Percentiles rank a stretch among this genome's conserved stretches.
These are phyloP conservation scores for Bruguiera parviflora DNA, from an alignment of 345 rosid genomes.

Conservation along the genomic window DNA sequence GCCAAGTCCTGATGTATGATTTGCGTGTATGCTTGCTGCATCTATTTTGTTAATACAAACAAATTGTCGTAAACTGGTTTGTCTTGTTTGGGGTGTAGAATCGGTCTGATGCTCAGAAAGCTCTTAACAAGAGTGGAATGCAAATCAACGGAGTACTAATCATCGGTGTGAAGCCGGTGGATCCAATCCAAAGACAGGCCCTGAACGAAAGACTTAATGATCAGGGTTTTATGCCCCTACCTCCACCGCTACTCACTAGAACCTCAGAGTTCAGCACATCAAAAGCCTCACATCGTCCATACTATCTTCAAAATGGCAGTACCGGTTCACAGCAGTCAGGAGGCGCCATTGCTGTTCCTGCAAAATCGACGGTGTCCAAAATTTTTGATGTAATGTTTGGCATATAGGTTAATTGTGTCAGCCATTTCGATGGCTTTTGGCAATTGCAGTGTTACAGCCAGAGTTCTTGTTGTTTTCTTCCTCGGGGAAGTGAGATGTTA, in stretches of 20 bases:
- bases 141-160: conserved; percentile 79
- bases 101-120: conserved; percentile 86
- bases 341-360: conserved; percentile 73
- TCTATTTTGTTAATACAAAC: conserved; percentile 7
- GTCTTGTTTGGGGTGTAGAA: conserved; percentile 43
- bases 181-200: conserved; percentile 73
- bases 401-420: conserved; percentile 32
- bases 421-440: not conserved
- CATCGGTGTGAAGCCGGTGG: conserved; percentile 86
- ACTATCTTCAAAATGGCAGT: conserved; percentile 64
- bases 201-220: conserved; percentile 66
- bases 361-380: conserved; percentile 77
- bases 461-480: not conserved
- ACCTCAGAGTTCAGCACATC: conserved; percentile 36
- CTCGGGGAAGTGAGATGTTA: not conserved
- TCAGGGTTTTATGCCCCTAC: conserved; percentile 81
- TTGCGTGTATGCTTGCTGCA: not conserved
- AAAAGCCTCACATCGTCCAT: conserved; percentile 45
- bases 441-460: not conserved
- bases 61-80: not conserved
- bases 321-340: conserved; percentile 53
- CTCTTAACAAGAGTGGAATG: conserved; percentile 78
- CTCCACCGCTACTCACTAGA: conserved; percentile 49
- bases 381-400: conserved; percentile 77
- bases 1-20: not conserved